Conservation (phyloP, 768 basidiomycete species). For the Suillus cothurnatus region DNA sequence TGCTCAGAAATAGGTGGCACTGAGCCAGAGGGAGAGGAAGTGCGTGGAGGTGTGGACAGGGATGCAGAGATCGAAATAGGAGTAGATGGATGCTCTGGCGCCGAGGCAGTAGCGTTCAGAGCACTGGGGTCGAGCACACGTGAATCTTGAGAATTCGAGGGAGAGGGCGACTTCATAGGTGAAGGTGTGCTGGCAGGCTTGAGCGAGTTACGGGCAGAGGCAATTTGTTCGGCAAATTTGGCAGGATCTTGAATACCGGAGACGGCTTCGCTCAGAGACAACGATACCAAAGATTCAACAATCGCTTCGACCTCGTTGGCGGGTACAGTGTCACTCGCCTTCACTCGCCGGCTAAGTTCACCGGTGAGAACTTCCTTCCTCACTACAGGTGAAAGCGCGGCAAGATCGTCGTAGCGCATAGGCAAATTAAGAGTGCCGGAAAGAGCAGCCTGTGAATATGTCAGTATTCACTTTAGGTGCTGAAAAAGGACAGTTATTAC, state of each 20-base stretch:
- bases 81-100: constrained; percentile 89
- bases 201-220: constrained; percentile 38
- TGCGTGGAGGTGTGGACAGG: constrained; percentile 79
- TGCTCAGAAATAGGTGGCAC: constrained; percentile 67
- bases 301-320: constrained; percentile 59
- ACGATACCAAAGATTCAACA: constrained; percentile 69
- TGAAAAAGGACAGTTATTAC: constrained; percentile 41
- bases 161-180: constrained; percentile 54
- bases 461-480: constrained; percentile 10
- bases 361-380: constrained; percentile 85
- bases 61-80: constrained; percentile 78
- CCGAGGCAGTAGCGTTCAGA: constrained; percentile 75
- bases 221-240: constrained; percentile 68
- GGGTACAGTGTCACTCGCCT: constrained; percentile 53
- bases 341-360: constrained; percentile 77
- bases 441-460: constrained; percentile 65
- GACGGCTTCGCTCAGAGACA: constrained; percentile 78
- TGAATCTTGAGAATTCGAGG: constrained; percentile 69
- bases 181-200: constrained; percentile 40
- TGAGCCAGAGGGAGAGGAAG: constrained; percentile 73
- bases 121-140: constrained; percentile 64
- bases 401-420: constrained; percentile 86
- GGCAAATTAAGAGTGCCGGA: constrained; percentile 78
- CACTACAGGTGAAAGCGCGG: constrained; percentile 82
- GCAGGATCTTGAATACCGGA: constrained; percentile 70